These are phyloP conservation scores for Penstemon newberryi DNA, from an alignment of 257 asterid species.

Conservation along the genomic window DNA sequence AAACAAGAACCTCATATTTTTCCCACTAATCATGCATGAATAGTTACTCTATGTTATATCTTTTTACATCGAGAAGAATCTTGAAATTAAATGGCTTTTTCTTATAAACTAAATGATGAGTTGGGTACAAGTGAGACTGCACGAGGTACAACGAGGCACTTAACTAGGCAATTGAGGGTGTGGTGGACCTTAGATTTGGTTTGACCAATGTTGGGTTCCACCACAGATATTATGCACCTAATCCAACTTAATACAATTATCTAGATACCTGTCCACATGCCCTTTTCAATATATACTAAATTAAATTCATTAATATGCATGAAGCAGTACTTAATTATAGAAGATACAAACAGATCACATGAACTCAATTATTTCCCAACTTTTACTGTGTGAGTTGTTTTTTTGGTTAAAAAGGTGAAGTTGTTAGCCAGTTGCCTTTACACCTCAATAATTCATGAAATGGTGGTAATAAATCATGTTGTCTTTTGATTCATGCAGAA, in stretches of 20 bases:
- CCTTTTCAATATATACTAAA: neutral
- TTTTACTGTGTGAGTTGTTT: neutral
- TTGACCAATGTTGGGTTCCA: slow-evolving; percentile 40
- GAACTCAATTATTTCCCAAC: neutral
- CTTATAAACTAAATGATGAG: neutral
- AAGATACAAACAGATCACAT: neutral
- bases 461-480: neutral
- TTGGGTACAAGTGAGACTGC: neutral
- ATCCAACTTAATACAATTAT: slow-evolving; percentile 34
- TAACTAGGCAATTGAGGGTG: too few species aligned
- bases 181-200: slow-evolving; percentile 44
- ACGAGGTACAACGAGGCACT: neutral
- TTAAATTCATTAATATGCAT: neutral
- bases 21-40: too few species aligned
- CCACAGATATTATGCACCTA: slow-evolving; percentile 43
- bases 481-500: neutral
- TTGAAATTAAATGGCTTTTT: too few species aligned
- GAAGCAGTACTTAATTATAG: neutral
- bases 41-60: too few species aligned
- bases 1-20: too few species aligned
- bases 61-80: too few species aligned
- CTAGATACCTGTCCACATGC: neutral
- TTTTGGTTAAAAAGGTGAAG: neutral
- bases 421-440: neutral
- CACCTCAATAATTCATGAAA: neutral